Base-by-base conservation (phyloP, 306 rosid genomes). In the Castanopsis chinensis region DNA sequence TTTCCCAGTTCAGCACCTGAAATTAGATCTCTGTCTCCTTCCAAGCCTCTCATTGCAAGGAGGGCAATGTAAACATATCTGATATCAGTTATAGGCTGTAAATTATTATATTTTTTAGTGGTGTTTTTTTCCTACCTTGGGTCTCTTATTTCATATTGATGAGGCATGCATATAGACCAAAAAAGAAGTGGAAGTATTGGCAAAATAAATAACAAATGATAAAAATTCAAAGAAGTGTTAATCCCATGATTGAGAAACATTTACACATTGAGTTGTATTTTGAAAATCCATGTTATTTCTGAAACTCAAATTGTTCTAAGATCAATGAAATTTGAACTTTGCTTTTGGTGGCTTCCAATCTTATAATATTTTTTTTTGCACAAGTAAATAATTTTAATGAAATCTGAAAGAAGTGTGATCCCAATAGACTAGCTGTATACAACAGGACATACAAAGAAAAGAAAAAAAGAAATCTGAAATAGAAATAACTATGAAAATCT, bases 1-100 rank as follows among this genome's bases (percentile, higher is more conserved):
- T 95, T 95, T 75, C 99, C 99, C 14, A 91, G 93, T 82, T 92
- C 99, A 68, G 98, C 99, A 18, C 99, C 99, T 58, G 98, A 92
- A 89, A 30, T 92, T 55, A 83, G 98, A 85, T 92, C 97, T 63
- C 79, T 92, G 30, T 83, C 92, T 8, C 99, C 94, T 84, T 96
- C 96, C 77, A 92, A 84, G 51, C 87, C 93, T 69, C 94, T 91
- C 81, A 89, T 91, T 80, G 81, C 90, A 77, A 86, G 89, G 68
- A 89, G 83, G 85, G 76, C 84, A 74, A 80, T 74, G 75, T 91
- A 77, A 75, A 53, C 33, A 33, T 63, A 43, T 76, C 63, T n/a
- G 51, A 9, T 32, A 63, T 60, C 71, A 60, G 80, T 72, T 72
- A 61, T 54, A 59, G 61, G 67, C 51, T 82, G 65, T 67, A 6